Evolutionary conservation across 2,329 filamentous ascomycete species (phyloP).

Genomic region (Orbilia javanica): DNA sequence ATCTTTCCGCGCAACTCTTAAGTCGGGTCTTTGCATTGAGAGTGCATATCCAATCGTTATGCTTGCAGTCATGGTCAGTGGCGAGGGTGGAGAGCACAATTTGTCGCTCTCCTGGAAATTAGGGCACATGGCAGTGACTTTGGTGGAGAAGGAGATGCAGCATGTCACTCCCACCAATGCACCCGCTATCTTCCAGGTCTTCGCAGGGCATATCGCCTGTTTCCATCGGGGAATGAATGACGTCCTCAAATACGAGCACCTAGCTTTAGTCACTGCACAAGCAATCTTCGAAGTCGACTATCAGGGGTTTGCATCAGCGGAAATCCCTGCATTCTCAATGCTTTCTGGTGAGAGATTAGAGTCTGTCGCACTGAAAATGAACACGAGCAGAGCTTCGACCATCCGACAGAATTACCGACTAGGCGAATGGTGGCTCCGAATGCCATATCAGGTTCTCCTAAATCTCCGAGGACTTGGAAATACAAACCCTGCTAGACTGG

Average conservation of each 20-base stretch:
- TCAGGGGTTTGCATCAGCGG: constrained; percentile 61
- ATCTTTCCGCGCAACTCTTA: constrained; percentile 61
- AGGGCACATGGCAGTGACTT: constrained; percentile 61
- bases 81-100: constrained; percentile 61
- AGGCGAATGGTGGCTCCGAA: constrained; percentile 62
- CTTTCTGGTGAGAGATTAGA: constrained; percentile 61
- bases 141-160: constrained; percentile 61
- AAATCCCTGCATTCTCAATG: constrained; percentile 62
- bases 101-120: constrained; percentile 60
- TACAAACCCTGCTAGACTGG: constrained; percentile 60
- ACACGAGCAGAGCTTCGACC: constrained; percentile 60
- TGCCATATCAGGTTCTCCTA: constrained; percentile 61
- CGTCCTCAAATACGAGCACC: constrained; percentile 61
- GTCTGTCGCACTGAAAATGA: constrained; percentile 60
- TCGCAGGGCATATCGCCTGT: constrained; percentile 62
- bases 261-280: constrained; percentile 60
- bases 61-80: constrained; percentile 61
- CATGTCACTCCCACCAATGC: constrained; percentile 58
- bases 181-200: constrained; percentile 62
- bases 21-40: constrained; percentile 61
- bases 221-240: constrained; percentile 62
- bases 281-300: constrained; percentile 63
- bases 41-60: constrained; percentile 62
- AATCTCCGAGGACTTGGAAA: constrained; percentile 62
- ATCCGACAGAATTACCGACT: constrained; percentile 61